Conservation (phyloP, 768 basidiomycete species). For the Boletellus sp. region DNA sequence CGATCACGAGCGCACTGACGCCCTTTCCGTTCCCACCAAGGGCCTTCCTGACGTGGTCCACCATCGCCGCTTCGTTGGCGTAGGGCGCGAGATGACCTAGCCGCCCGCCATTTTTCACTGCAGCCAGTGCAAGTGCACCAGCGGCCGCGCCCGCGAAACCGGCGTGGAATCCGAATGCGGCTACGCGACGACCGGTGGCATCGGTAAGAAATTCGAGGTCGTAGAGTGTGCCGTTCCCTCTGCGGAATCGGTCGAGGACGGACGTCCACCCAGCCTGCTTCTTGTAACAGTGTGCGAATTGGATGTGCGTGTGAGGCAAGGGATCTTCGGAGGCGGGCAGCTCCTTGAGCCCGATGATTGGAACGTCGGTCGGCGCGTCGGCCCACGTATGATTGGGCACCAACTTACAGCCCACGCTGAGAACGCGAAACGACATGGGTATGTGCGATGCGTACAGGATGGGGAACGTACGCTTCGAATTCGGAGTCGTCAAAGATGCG, state of each 20-base stretch:
- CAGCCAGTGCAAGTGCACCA: constrained; percentile 75
- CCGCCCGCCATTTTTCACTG: constrained; percentile 54
- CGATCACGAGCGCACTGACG: constrained; percentile 88
- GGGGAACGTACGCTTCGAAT: constrained; percentile 75
- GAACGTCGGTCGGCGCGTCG: constrained; percentile 62
- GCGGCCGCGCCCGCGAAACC: constrained; percentile 98
- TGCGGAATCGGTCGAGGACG: constrained; percentile 80
- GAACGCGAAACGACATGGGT: neutral
- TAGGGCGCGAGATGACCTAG: constrained; percentile 78
- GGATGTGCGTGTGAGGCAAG: constrained; percentile 91
- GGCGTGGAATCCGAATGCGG: constrained; percentile 97
- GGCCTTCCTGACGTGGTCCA: constrained; percentile 61
- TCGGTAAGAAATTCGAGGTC: constrained; percentile 96
- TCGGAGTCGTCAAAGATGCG: constrained; percentile 92
- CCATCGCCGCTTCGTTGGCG: constrained; percentile 80
- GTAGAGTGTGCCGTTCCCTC: constrained; percentile 82
- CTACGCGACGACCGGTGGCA: constrained; percentile 79
- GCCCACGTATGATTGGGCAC: constrained; percentile 90
- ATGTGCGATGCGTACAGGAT: neutral
- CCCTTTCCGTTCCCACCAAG: constrained; percentile 68
- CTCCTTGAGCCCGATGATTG: constrained; percentile 96
- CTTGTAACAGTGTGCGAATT: constrained; percentile 99
- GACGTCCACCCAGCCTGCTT: constrained; percentile 88
- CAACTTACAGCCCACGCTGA: constrained; percentile 85
- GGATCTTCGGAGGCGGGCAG: constrained; percentile 80